Base-by-base conservation (phyloP, 345 rosid species). In the Camelina laxa region DNA sequence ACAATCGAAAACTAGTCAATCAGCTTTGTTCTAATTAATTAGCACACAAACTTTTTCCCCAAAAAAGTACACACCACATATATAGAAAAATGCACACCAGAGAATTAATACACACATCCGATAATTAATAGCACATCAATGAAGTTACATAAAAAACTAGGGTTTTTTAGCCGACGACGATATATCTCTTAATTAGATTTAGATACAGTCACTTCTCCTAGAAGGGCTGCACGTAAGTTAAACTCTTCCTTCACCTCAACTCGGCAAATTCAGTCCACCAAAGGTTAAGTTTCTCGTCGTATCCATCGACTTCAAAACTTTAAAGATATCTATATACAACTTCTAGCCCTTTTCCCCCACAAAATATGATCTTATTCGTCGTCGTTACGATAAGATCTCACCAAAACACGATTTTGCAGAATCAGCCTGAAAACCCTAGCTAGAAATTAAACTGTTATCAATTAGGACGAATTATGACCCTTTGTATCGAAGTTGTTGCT, bases 161-260 rank as follows among this genome's bases (percentile, higher is more conserved):
- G 75, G 65, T 10, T 62, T 63, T 12, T 14, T 19, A 6, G 50
- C 79, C 73, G 17, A 19, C 70, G 17, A 67, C 19, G 5, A 59
- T 27, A 27, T 27, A 27, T 42, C 19, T 60, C 44, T 35, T 67
- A 22, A 44, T 60, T 76, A 76, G 65, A 69, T 69, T 60, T 76
- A 76, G 65, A 69, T 69, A 62, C 70, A 69, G 69, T 60, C 67
- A 68, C 61, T 67, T 67, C 73, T 67, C 73, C 61, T 14, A 3
- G 60, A 75, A 67, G 78, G 61, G 53, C 67, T 27, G 79, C 69
- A 75, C 62, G 61, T 66, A 75, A 38, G 13, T 75, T 53, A 51
- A 68, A 53, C 65, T 45, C 64, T 69, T 19, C 63, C 64, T 69
- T 19, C 63, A 42, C 67, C 31, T 50, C 55, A 49, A 58, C 49